Evolutionary conservation across 2,329 filamentous ascomycete genomes (phyloP).

Genomic region (Hypoxylon sp.): DNA sequence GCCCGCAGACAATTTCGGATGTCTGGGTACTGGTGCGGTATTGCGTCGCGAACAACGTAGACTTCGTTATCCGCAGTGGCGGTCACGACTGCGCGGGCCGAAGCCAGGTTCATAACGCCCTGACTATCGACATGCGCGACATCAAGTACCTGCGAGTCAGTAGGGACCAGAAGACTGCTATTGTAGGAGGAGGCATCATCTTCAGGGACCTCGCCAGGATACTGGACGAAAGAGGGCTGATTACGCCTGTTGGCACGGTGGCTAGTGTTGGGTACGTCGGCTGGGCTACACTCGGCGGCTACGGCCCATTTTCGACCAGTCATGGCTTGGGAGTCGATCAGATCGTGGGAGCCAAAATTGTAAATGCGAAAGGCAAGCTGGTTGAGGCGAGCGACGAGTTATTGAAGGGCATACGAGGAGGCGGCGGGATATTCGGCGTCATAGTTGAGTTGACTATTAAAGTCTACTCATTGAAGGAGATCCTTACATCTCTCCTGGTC

Average conservation of each 20-base stretch:
- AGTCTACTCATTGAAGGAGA: constrained; percentile 55
- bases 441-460: constrained; percentile 60
- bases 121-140: constrained; percentile 58
- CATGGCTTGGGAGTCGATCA: constrained; percentile 58
- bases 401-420: constrained; percentile 58
- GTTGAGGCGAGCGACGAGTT: constrained; percentile 57
- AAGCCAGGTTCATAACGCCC: constrained; percentile 51
- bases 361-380: constrained; percentile 57
- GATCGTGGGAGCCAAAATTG: constrained; percentile 57
- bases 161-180: constrained; percentile 50
- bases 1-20: constrained; percentile 44
- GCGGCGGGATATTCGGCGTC: constrained; percentile 58
- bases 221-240: constrained; percentile 52
- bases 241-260: constrained; percentile 50
- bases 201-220: constrained; percentile 48
- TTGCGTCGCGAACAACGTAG: constrained; percentile 42
- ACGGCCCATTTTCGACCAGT: constrained; percentile 52
- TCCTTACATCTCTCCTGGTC: constrained; percentile 53
- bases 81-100: constrained; percentile 57
- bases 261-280: constrained; percentile 54
- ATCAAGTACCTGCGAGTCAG: constrained; percentile 53
- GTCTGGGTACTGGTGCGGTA: constrained; percentile 43
- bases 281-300: constrained; percentile 56
- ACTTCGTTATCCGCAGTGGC: constrained; percentile 53
- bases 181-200: constrained; percentile 57